Base-by-base conservation (phyloP, 805 yeast genomes). In the Blastobotrys peoriensis region DNA sequence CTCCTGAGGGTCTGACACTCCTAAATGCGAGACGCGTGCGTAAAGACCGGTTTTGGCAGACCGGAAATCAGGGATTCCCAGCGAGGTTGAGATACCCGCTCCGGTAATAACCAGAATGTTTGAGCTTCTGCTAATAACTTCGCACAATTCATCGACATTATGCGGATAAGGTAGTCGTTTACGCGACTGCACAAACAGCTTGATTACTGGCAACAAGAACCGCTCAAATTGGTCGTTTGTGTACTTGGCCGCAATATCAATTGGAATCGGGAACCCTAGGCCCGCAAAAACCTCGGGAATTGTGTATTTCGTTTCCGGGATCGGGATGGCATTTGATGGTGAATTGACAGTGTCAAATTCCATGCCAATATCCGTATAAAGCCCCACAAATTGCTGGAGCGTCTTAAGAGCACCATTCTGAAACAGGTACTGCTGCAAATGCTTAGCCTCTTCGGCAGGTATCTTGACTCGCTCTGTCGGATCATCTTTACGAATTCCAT, bases 51-150 rank as follows among this genome's bases (percentile, higher is more conserved):
- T 73, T n/a, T 86, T 79, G 30, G 30, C 30, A 0, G 96, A 86
- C 59, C 97, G 74, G 65, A 88, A 87, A 65, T 87, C 96, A 0
- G 96, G 96, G 44, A 87, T 88, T 5, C 96, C 96, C 43, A 87
- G 65, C 1, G 87, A 78, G 2, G 96, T 87, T 28, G 94, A 84
- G 44, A 88, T 86, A 19, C 97, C 97, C 0, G 97, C 97, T 13
- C 97, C 97, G 0, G 96, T 86, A 18, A 88, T 61, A 0, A 88
- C 88, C 47, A 89, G 57, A 8, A 88, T 72, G 34, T 77, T 81
- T 10, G 71, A 58, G 0, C 93, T 76, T 4, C 65, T 66, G n/a
- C 67, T 52, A 18, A 89, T 68, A 30, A 74, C 73, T 1, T 66
- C 68, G 2, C 76, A 62, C 1, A 83, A 77, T 48, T 80, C 78